phyloP scores from a whole-genome alignment of 208 protist species.

The Leishmania amazonensis region DNA sequence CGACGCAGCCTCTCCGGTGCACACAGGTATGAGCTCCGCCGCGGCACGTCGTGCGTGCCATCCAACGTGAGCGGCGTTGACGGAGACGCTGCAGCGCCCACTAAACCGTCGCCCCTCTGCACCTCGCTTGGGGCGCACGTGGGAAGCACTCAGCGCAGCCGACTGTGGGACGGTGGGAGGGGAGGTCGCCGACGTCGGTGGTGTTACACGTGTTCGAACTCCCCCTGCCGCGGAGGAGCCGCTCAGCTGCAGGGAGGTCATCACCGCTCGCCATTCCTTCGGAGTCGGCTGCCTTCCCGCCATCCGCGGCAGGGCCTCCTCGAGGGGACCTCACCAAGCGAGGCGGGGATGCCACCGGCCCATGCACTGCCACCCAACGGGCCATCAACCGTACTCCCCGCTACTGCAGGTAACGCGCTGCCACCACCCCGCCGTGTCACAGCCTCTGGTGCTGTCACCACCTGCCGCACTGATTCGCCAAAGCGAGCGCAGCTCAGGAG shows the following conservation, averaged over 20 bases:
- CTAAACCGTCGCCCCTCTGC: no score
- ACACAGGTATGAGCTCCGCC: constrained; percentile 22
- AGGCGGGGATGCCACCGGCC: background rate
- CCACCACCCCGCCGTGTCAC: background rate
- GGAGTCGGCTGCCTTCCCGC: no score
- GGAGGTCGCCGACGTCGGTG: no score
- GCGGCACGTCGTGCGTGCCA: background rate
- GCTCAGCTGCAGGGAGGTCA: background rate
- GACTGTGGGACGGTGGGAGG: no score
- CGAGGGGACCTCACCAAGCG: background rate
- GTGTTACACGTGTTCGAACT: no score
- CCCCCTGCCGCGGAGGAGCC: background rate
- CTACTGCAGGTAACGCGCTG: background rate
- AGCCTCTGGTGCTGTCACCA: constrained; percentile 1
- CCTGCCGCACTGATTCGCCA: constrained; percentile 20
- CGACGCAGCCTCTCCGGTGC: background rate
- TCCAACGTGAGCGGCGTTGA: background rate
- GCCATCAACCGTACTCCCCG: background rate
- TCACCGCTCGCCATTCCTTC: background rate
- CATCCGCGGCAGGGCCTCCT: background rate
- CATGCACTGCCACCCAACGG: background rate
- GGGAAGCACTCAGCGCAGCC: no score
- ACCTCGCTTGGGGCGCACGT: no score
- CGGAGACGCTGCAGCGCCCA: no score
- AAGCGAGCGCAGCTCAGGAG: constrained; percentile 20